phyloP scores from a whole-genome alignment of 2,329 filamentous ascomycete genomes.

The Alternaria alternata region DNA sequence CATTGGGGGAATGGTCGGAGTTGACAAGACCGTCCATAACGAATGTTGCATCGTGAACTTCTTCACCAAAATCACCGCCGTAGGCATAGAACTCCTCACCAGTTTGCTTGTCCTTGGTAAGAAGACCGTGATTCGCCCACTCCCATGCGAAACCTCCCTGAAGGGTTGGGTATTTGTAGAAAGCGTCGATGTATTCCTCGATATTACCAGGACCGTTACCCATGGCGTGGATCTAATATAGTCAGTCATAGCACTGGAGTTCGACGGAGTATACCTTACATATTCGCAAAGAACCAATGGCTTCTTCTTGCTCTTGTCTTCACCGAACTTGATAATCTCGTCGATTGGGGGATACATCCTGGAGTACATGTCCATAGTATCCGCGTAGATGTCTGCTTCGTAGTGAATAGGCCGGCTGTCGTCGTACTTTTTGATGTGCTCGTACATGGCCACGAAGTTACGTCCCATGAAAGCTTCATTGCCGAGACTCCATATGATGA shows the following conservation, averaged over 20 bases:
- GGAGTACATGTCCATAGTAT: conserved; percentile 70
- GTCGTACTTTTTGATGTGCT: conserved; percentile 67
- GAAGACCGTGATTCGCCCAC: conserved; percentile 56
- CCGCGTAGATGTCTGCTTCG: conserved; percentile 68
- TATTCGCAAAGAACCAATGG: conserved; percentile 67
- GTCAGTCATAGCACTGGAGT: neutral
- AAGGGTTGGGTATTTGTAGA: conserved; percentile 66
- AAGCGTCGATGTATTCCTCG: conserved; percentile 72
- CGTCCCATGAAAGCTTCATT: conserved; percentile 77
- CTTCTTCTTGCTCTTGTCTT: conserved; percentile 54
- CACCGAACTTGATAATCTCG: conserved; percentile 58
- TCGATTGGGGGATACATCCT: conserved; percentile 71
- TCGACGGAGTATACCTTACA: conserved; percentile 28
- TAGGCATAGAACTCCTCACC: conserved; percentile 54
- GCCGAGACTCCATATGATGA: conserved; percentile 77
- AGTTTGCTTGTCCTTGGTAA: conserved; percentile 50
- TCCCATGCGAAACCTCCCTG: conserved; percentile 67
- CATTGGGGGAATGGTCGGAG: conserved; percentile 53
- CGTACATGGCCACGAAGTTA: conserved; percentile 74
- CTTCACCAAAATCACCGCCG: conserved; percentile 55
- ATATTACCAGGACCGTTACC: conserved; percentile 76
- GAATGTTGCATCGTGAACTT: conserved; percentile 54
- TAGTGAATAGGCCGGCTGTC: conserved; percentile 70
- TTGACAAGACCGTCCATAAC: conserved; percentile 56
- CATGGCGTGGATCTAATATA: conserved; percentile 66